Conservation (phyloP, 306 rosid genomes). For the Hylodesmum podocarpum region DNA sequence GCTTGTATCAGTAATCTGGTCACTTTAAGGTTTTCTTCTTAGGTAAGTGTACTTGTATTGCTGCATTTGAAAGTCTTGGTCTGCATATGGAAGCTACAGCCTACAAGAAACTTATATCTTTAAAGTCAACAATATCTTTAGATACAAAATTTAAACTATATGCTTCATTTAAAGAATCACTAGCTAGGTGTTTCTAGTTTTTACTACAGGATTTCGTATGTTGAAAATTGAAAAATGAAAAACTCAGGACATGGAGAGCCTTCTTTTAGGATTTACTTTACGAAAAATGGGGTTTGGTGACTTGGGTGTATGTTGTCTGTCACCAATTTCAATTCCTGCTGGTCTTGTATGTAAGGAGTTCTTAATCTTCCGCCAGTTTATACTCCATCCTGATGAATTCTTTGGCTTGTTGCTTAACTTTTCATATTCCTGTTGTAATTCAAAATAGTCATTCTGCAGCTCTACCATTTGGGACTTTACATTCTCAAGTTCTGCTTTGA, state of each 20-base stretch:
- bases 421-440: conserved; percentile 72
- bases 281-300: conserved; percentile 30
- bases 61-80: conserved; percentile 6
- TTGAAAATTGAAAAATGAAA: not conserved
- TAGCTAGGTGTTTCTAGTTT: conserved; percentile 17
- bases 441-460: conserved; percentile 73
- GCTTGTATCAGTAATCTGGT: not conserved
- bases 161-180: conserved; percentile 28
- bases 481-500: conserved; percentile 71
- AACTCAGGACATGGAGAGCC: conserved; percentile 55
- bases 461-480: conserved; percentile 64
- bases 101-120: not conserved
- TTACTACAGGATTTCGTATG: not conserved
- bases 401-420: conserved; percentile 52
- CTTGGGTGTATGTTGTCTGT: conserved; percentile 31
- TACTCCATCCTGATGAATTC: conserved; percentile 54
- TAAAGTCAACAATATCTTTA: conserved; percentile 6
- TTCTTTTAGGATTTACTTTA: conserved; percentile 43
- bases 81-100: not conserved
- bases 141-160: conserved; percentile 2
- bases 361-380: conserved; percentile 76
- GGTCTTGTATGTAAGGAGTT: conserved; percentile 63
- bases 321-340: conserved; percentile 50
- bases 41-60: not conserved
- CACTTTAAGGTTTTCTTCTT: not conserved